Evolutionary conservation across 352 stramenopile species (phyloP), one percentile per base, ranked within the genome.

Genomic region (Globisporangium nodosum): DNA sequence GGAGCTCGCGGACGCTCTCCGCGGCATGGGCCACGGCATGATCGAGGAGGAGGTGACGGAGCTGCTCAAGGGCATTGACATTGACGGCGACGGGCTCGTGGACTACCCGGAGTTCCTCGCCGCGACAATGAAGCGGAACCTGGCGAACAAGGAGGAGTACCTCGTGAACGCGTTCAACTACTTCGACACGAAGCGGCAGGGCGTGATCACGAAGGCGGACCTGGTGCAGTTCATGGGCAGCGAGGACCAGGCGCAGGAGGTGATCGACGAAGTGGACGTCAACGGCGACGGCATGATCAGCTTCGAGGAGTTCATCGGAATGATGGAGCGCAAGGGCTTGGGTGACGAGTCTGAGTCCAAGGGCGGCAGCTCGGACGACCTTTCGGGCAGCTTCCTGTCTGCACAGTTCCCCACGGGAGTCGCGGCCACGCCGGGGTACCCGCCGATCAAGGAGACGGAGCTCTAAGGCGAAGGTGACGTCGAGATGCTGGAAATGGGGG

Each of bases 71-170:
- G 85, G 85, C 60, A 92, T 97, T 47, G 89, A 97, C 61, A 93
- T 97, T 65, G 88, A 97, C 56, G 89, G 85, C 31, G 90, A 91
- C 46, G 80, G 87, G 18, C 73, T 90, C 30, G 78, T 92, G 13
- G 89, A 97, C 69, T 97, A 96, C 68, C 81, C 87, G 5, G 88
- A 97, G 63, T 97, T 97, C 60, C 63, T 97, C 46, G 89, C 89
- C 27, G 89, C 89, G 18, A 97, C 89, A 20, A 96, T 97, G 86
- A 94, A 97, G 73, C 79, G 79, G 2, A 93, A 93, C 67, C 54
- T 89, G 45, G 74, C 82, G 60, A 92, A 92, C 74, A 90, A 92
- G 69, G 65, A 92, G 59, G 80, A 94, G 64, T 89, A 96, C 62
- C 71, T 96, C 39, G 73, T 91, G 50, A 92, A 93, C 64, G 85